Evolutionary conservation across 176 grass and related monocot genomes (phyloP), one percentile per base, ranked within the genome.

Genomic region (Leersia perrieri): DNA sequence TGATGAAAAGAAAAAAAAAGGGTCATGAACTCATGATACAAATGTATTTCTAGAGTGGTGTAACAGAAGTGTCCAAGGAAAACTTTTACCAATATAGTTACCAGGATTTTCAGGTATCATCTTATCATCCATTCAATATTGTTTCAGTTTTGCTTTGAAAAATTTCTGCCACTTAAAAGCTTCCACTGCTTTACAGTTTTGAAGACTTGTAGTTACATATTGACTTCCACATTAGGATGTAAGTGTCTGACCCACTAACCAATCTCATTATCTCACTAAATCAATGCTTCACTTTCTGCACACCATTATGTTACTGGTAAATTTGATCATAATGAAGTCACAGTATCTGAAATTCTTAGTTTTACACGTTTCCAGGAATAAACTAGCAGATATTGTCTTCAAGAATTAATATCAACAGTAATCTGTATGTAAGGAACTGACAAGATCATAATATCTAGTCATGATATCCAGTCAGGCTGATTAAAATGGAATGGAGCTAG

Each of bases 41-140:
- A 53, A 33, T 34, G n/a, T 73, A 41, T 27, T 77, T 77, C 44
- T n/a, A 66, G n/a, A 72, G 49, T 86, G 39, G 18, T 86, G 39
- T 51, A 64, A 76, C 64, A 66, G 42, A 85, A 72, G 58, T 45
- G 66, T 35, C 60, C 57, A 77, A 55, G 42, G 55, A 58, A 63
- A 20, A 33, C 0, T 40, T 71, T 75, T 75, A 53, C 7, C 15
- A 83, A 67, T 42, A 78, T 5, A 83, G 33, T 38, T 81, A 51
- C 72, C 66, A 85, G 58, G 34, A 38, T 60, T 60, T 38, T 67
- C 31, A 84, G 87, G 72, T 89, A 81, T 26, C 42, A 47, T 68
- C 53, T 63, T 66, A 72, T 65, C 20, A 72, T 66, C 58, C 30
- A 14, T 49, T 65, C 66, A 7, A 12, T 73, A 36, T 11, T 36